Evolutionary conservation across 176 grass and related monocot species (phyloP).

Genomic region (Avena eriantha): DNA sequence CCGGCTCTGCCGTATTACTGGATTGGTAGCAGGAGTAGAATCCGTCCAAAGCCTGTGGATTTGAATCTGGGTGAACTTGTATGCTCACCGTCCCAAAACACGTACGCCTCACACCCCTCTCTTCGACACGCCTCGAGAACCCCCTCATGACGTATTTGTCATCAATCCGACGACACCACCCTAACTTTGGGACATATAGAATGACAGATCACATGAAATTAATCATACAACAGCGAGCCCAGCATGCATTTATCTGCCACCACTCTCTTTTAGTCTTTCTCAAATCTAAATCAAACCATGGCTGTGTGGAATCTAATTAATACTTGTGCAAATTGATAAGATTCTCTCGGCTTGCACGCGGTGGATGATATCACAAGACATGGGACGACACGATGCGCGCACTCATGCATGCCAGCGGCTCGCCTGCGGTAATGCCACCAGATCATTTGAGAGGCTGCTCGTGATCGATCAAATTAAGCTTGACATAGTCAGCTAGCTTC

Average conservation of each 20-base stretch:
- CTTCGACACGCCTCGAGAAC: no score
- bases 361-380: constrained; percentile 21
- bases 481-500: constrained; percentile 10
- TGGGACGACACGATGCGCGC: constrained; percentile 28
- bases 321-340: neutral
- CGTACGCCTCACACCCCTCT: no score
- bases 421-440: neutral
- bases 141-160: no score
- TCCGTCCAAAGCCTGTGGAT: no score
- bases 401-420: constrained; percentile 11
- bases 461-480: neutral
- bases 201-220: no score
- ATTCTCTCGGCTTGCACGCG: neutral
- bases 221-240: neutral
- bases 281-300: neutral
- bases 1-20: no score
- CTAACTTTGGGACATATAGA: no score
- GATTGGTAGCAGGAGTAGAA: no score
- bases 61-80: no score
- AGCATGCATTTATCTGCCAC: neutral
- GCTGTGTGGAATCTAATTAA: constrained; percentile 19
- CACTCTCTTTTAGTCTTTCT: neutral
- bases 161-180: no score
- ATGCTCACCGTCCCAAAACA: no score
- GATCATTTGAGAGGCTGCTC: neutral